These are phyloP conservation scores for Circinella umbellata DNA, from an alignment of 371 early-diverging fungal species.

Conservation along the genomic window DNA sequence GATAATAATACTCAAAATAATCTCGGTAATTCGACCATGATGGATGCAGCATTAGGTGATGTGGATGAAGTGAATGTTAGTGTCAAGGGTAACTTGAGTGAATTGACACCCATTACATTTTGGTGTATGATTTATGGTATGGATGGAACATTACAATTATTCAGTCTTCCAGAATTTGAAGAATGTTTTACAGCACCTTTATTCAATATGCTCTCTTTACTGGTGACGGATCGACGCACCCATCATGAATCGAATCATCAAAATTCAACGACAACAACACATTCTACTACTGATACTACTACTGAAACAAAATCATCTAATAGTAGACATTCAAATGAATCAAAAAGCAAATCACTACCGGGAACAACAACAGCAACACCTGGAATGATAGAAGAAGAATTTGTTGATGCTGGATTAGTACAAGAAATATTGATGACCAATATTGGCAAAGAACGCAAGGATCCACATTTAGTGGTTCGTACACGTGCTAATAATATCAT, in stretches of 20 bases:
- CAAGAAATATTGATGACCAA: slow-evolving; percentile 73
- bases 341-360: slow-evolving; percentile 23
- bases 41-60: slow-evolving; percentile 23
- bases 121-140: slow-evolving; percentile 47
- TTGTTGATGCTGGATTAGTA: slow-evolving; percentile 49
- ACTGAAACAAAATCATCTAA: neutral
- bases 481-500: slow-evolving; percentile 73
- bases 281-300: neutral
- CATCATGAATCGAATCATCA: neutral
- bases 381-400: slow-evolving; percentile 23
- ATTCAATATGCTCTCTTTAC: slow-evolving; percentile 68
- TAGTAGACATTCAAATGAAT: neutral
- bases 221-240: slow-evolving; percentile 55
- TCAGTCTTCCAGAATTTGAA: slow-evolving; percentile 73
- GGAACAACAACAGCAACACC: neutral
- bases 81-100: slow-evolving; percentile 32
- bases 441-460: slow-evolving; percentile 63
- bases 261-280: slow-evolving; percentile 10
- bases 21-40: neutral
- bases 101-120: slow-evolving; percentile 31
- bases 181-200: slow-evolving; percentile 66
- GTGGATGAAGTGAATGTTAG: slow-evolving; percentile 52
- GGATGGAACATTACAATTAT: slow-evolving; percentile 58
- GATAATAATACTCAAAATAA: too few relatives aligned
- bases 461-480: slow-evolving; percentile 78